A percentile compares a stretch with the other conserved stretches of the same genome.
phyloP scores from a whole-genome alignment of 371 early-diverging fungal genomes.

The Mycotypha africana region DNA sequence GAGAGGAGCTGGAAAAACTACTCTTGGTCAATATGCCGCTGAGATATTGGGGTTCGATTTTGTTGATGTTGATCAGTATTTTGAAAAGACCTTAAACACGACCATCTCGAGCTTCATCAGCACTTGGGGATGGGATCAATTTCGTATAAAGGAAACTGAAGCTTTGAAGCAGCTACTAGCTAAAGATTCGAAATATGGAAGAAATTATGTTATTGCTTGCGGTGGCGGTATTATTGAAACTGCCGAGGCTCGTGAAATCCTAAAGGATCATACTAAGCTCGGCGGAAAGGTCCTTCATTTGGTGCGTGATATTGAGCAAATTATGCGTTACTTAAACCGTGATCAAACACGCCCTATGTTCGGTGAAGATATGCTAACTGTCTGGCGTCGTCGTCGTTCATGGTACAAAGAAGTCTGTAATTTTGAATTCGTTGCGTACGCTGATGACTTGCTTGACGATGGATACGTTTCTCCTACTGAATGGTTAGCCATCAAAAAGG shows the following conservation, averaged over 20 bases:
- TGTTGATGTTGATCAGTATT: constrained; percentile 85
- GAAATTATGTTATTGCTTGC: constrained; percentile 76
- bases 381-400: constrained; percentile 74
- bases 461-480: constrained; percentile 42
- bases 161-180: constrained; percentile 45
- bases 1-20: constrained; percentile 96
- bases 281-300: constrained; percentile 78
- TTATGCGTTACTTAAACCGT: constrained; percentile 68
- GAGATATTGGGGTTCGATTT: constrained; percentile 62
- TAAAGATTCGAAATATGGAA: constrained; percentile 30
- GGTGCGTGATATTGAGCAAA: constrained; percentile 75
- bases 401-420: constrained; percentile 79
- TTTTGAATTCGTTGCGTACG: constrained; percentile 71
- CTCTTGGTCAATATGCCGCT: constrained; percentile 77
- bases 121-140: constrained; percentile 84
- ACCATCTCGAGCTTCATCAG: constrained; percentile 78
- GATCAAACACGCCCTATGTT: constrained; percentile 86
- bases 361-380: constrained; percentile 74
- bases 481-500: constrained; percentile 66
- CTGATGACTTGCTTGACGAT: constrained; percentile 26
- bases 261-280: constrained; percentile 49
- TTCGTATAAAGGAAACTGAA: constrained; percentile 75
- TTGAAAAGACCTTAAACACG: constrained; percentile 62
- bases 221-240: constrained; percentile 96
- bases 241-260: constrained; percentile 55